Evolutionary conservation across 352 stramenopile genomes (phyloP), one percentile per base, ranked within the genome.

Genomic region (Hyaloperonospora arabidopsidis): DNA sequence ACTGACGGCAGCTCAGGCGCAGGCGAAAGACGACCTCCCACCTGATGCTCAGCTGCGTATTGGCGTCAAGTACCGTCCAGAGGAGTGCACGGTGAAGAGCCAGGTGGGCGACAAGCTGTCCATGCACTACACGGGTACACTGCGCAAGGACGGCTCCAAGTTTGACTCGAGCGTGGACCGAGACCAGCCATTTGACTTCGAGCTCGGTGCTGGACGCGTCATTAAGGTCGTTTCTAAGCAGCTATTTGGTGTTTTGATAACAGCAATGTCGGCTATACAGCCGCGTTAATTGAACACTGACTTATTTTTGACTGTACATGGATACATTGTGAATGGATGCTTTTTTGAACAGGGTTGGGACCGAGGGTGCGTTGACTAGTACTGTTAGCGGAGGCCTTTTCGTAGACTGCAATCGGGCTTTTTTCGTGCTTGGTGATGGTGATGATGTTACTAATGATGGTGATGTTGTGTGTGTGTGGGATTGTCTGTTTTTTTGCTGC

Each of bases 141-240:
- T 98, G 32, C 85, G 79, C 62, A 97, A 96, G 64, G 91, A 98
- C 71, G 96, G 96, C 49, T 96, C 85, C 58, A 93, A 98, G 64
- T 99, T 99, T 67, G 96, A 99, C 76, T 97, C 88, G 52, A 98
- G 89, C 29, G 78, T 97, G 57, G 90, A 97, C 57, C 93, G 95
- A 57, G 90, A 91, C 56, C 52, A 77, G 63, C 95, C 95, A 2
- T 97, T 97, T 45, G 91, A 96, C 25, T 98, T 99, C 63, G 91
- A 88, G 49, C 94, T 98, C 46, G 92, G 94, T 36, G 53, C 79
- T 18, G 89, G 93, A 14, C 84, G 94, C 65, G 94, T 98, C 22
- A 98, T 98, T 82, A 74, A 98, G 96, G 78, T 88, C 36, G 17
- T 63, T 46, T 21, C 12, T 11, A 18, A 22, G 22, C 38, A 36